Evolutionary conservation across 108 stramenopile genomes (phyloP), one percentile per base, ranked within the genome.

Genomic region (Pseudonitzschia multiseries): DNA sequence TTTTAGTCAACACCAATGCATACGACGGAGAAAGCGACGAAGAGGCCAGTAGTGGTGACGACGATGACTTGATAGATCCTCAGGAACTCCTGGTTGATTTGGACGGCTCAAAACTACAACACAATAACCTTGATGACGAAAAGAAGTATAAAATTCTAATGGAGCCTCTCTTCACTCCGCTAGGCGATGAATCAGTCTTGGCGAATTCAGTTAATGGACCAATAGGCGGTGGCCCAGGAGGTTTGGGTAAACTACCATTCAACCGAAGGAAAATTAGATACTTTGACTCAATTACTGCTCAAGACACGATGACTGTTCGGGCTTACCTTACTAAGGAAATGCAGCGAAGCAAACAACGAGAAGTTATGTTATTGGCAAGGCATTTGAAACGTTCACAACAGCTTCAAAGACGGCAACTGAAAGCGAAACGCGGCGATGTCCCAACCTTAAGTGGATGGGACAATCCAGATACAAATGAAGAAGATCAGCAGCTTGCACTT

Each of bases 221-320:
- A 4, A 62, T 62, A 14, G 31, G 61, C 40, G 66, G 60, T 18
- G 57, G 61, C n/a, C 69, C 59, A 13, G 57, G 32, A 26, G 52
- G 71, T 27, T 8, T 69, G 20, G 69, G 82, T 13, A 91, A 87
- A 68, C 77, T 95, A 32, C 87, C 93, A 0, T 95, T 95, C 77
- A 88, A 89, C 78, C 82, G 87, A 24, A 69, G 90, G 26, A 95
- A 95, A 70, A 22, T 92, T 0, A 66, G 76, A 36, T 95, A 83
- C 57, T 92, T 95, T 81, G 93, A 95, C 71, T 59, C 71, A 18
- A 74, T 90, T 14, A 75, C 87, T 12, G 90, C 93, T 8, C 29
- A 69, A 0, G 91, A 95, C 80, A 75, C 79, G 12, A 72, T 63
- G 4, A 67, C 51, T 21, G 93, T 88, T 10, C 67, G 93, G 24